Base-by-base conservation (phyloP, 1,284 basidiomycete genomes). In the Heterobasidion occidentale region DNA sequence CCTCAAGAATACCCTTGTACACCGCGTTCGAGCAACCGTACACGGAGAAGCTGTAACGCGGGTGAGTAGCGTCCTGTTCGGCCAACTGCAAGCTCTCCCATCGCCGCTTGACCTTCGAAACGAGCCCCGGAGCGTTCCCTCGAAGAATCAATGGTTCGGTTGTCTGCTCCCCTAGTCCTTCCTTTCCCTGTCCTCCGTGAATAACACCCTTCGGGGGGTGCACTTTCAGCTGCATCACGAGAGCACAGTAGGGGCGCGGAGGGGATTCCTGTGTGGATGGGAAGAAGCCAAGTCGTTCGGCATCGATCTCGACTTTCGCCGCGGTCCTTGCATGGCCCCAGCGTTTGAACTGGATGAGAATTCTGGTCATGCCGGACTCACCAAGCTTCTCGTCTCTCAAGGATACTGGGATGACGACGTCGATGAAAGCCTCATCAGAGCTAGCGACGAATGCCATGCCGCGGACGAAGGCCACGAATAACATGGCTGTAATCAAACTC, bases 401-500 rank as follows among this genome's bases (percentile, higher is more conserved):
- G 14, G 27, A 20, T 14, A 49, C 27, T 8, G 47, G 47, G 27
- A 49, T 34, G 7, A 27, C 19, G 47, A 49, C 14, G 27, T 49
- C 17, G 20, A 33, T 20, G 47, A 17, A 15, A 3, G 14, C 17
- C 47, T 14, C n/a, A 14, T 14, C n/a, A 14, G n/a, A 33, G 17
- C 17, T 14, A 9, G 14, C 47, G 33, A 51, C 9, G 35, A 36
- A 51, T 15, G 50, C 50, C 27, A 51, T 36, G 35, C 50, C 27
- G 9, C 35, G 27, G 9, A 38, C n/a, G 35, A 51, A 51, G 33
- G 50, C 50, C n/a, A 34, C 33, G 15, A 34, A 51, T 50, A 55
- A 36, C 5, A 48, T 55, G 9, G 46, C 15, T 20, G 62, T 52
- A 35, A 51, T 60, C 8, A 50, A 49, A 14, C 47, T 56, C 12